Percentiles rank a stretch among this genome's conserved stretches.
These are phyloP conservation scores for Diplogelasinospora grovesii DNA, from an alignment of 495 filamentous ascomycete genomes.

Conservation along the genomic window DNA sequence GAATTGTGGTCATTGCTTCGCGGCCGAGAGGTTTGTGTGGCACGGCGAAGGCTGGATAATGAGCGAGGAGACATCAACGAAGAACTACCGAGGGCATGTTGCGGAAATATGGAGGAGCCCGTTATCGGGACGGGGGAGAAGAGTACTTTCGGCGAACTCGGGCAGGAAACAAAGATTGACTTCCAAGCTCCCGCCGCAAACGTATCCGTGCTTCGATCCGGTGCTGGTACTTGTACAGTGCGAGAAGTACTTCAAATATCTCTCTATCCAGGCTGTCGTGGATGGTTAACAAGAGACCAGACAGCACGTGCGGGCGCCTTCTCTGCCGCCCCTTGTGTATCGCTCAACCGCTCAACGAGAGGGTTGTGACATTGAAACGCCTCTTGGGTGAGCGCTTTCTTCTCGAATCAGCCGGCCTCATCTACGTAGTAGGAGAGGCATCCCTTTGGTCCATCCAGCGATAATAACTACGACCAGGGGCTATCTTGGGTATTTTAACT, in stretches of 20 bases:
- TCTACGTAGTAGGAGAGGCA: not conserved
- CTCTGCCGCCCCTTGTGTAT: constrained; percentile 1
- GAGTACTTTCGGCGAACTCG: constrained; percentile 5
- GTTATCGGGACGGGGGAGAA: constrained; percentile 1
- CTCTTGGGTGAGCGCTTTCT: constrained; percentile 6
- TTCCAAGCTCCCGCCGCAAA: not conserved
- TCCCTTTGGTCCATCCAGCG: not conserved
- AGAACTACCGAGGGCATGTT: constrained; percentile 8
- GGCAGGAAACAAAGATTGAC: constrained; percentile 1
- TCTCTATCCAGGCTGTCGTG: not conserved
- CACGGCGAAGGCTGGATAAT: no score
- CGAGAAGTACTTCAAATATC: not conserved
- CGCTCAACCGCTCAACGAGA: not conserved
- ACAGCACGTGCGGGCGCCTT: not conserved
- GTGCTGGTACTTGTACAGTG: not conserved
- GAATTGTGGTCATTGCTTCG: no score
- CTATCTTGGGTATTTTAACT: not conserved
- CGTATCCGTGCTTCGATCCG: not conserved
- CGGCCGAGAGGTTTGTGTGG: no score
- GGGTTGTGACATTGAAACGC: no score
- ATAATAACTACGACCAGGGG: not conserved
- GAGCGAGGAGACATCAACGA: not conserved
- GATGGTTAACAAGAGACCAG: not conserved
- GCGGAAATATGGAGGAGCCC: no score
- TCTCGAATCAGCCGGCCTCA: constrained; percentile 8